Evolutionary conservation across 768 basidiomycete genomes (phyloP).

Genomic region (Galerina sulciceps): DNA sequence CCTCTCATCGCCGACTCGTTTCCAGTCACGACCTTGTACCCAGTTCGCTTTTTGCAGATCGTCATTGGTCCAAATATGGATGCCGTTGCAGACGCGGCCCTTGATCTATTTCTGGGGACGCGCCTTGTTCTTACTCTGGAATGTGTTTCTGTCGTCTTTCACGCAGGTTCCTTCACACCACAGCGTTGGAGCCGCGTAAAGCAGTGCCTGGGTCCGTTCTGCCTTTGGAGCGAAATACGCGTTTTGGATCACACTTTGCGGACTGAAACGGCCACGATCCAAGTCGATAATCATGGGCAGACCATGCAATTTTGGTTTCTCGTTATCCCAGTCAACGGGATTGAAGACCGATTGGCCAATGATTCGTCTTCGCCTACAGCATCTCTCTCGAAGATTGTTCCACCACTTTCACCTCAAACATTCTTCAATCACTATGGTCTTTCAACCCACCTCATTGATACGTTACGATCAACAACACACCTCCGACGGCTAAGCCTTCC

Average conservation of each 20-base stretch:
- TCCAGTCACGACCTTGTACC: background rate
- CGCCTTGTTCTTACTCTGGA: background rate
- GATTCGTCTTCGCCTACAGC: background rate
- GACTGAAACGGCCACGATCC: background rate
- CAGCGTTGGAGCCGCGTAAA: background rate
- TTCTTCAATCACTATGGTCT: background rate
- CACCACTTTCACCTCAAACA: background rate
- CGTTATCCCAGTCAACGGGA: background rate
- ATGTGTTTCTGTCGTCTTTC: background rate
- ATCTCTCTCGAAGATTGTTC: background rate
- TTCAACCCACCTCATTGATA: background rate
- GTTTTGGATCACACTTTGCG: background rate
- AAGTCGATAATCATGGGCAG: background rate
- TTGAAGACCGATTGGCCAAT: background rate
- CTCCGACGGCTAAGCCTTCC: background rate
- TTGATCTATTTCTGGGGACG: background rate
- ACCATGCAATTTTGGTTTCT: background rate
- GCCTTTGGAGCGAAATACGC: background rate
- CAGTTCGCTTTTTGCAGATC: background rate
- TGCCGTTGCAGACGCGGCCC: background rate
- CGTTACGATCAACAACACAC: background rate
- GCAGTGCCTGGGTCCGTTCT: background rate
- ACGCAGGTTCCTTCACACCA: background rate
- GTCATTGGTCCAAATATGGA: conserved; percentile 3
- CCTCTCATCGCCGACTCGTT: background rate